phyloP scores from a whole-genome alignment of 495 filamentous ascomycete genomes.

The Penicillium desertorum region DNA sequence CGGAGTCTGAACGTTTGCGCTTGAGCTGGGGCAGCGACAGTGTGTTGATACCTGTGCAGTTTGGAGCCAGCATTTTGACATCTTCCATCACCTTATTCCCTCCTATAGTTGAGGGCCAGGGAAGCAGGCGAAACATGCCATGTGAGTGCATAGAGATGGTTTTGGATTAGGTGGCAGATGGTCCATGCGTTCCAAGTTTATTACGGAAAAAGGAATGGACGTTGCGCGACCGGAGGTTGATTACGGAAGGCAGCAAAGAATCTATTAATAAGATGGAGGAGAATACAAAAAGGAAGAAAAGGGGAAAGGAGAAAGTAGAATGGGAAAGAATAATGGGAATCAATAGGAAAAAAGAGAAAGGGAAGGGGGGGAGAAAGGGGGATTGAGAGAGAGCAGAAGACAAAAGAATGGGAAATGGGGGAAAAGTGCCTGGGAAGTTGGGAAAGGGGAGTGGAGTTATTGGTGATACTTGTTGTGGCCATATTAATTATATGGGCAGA shows the following conservation, averaged over 20 bases:
- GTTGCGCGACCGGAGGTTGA: conserved; percentile 18
- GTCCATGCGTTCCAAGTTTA: conserved; percentile 29
- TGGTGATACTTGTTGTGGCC: conserved; percentile 20
- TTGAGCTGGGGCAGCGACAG: conserved; percentile 51
- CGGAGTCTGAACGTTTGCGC: conserved; percentile 53
- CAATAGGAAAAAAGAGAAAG: conserved; percentile 10
- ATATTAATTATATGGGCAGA: neutral
- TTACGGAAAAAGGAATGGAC: conserved; percentile 30
- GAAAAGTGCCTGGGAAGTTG: conserved; percentile 1
- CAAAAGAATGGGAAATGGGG: conserved; percentile 1
- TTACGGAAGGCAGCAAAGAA: conserved; percentile 25
- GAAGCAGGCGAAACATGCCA: conserved; percentile 60
- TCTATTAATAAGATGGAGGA: conserved; percentile 26
- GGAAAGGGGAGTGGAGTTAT: conserved; percentile 20
- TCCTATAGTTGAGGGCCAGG: conserved; percentile 57
- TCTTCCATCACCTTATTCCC: conserved; percentile 55
- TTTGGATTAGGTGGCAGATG: conserved; percentile 23
- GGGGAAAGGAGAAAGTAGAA: conserved; percentile 6
- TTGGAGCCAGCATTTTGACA: conserved; percentile 45
- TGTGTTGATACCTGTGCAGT: conserved; percentile 28
- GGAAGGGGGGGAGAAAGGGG: conserved; percentile 1
- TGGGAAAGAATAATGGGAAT: conserved; percentile 4
- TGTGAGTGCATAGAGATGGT: conserved; percentile 35
- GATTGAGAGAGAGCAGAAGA: conserved; percentile 6
- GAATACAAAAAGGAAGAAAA: conserved; percentile 9